A percentile compares a stretch with the other conserved stretches of the same genome.
These are phyloP conservation scores for Punctularia strigosozonata DNA, from an alignment of 768 basidiomycete species.

Conservation along the genomic window DNA sequence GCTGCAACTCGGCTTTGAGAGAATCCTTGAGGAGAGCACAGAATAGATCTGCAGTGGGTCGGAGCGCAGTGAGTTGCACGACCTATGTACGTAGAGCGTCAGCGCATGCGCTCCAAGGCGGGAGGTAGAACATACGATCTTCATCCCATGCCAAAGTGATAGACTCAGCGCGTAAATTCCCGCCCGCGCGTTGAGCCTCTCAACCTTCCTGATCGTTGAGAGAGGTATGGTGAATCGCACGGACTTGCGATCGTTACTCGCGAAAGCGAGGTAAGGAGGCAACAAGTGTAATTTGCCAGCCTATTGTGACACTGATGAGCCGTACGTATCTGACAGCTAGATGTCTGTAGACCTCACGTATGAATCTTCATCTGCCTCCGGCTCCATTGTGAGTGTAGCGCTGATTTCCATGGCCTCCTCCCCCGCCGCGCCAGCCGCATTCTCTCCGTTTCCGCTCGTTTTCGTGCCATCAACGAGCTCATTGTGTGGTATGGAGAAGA, in stretches of 20 bases:
- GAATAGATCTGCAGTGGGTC: slow-evolving; percentile 90
- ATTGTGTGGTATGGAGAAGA: slow-evolving; percentile 69
- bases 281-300: slow-evolving; percentile 85
- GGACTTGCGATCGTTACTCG: slow-evolving; percentile 85
- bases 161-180: slow-evolving; percentile 95
- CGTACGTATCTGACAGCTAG: background rate
- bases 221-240: slow-evolving; percentile 87
- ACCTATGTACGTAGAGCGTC: slow-evolving; percentile 31
- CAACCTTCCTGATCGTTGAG: slow-evolving; percentile 86
- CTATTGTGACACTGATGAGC: slow-evolving; percentile 25
- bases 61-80: slow-evolving; percentile 85
- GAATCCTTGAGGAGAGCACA: slow-evolving; percentile 82
- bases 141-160: slow-evolving; percentile 87
- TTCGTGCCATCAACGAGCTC: slow-evolving; percentile 11
- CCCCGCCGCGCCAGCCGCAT: slow-evolving; percentile 21
- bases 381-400: slow-evolving; percentile 72
- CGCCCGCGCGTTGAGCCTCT: slow-evolving; percentile 84
- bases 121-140: slow-evolving; percentile 53
- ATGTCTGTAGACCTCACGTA: slow-evolving; percentile 51
- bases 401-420: slow-evolving; percentile 77
- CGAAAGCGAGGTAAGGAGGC: slow-evolving; percentile 83
- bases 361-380: slow-evolving; percentile 77
- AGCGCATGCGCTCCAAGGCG: background rate
- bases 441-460: slow-evolving; percentile 13
- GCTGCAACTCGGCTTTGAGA: slow-evolving; percentile 79